A percentile compares a stretch with the other conserved stretches of the same genome.
Evolutionary conservation across 371 early-diverging fungal genomes (phyloP).

Genomic region (Actinomortierella wolfii): DNA sequence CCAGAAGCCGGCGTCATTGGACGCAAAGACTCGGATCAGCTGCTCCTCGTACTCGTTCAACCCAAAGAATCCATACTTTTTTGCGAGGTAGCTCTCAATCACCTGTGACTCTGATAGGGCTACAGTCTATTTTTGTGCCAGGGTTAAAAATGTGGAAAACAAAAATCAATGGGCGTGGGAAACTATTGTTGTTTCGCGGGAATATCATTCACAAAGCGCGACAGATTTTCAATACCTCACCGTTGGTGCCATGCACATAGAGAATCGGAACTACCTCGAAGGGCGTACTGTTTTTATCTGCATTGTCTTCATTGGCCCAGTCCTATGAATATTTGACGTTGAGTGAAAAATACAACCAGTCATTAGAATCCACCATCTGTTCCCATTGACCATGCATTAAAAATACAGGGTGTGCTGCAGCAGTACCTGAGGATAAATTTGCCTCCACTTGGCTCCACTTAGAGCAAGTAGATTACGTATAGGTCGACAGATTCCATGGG

Average conservation of each 20-base stretch:
- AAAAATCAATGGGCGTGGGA: background rate
- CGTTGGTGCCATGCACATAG: slow-evolving; percentile 36
- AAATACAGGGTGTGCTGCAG: too few species aligned
- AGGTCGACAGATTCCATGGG: slow-evolving; percentile 19
- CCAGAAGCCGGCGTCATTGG: slow-evolving; percentile 9
- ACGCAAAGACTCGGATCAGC: slow-evolving; percentile 15
- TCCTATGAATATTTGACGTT: slow-evolving; percentile 4
- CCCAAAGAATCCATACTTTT: slow-evolving; percentile 13
- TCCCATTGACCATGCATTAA: background rate
- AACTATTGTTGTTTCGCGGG: background rate
- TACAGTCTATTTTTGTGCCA: slow-evolving; percentile 15
- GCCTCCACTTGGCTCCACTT: slow-evolving; percentile 22
- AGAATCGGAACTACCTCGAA: slow-evolving; percentile 39
- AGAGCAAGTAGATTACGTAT: slow-evolving; percentile 25
- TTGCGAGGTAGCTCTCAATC: slow-evolving; percentile 29
- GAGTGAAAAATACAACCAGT: background rate
- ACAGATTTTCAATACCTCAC: slow-evolving; percentile 14
- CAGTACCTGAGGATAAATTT: slow-evolving; percentile 26
- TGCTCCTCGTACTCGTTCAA: slow-evolving; percentile 20
- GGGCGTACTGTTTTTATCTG: slow-evolving; percentile 24
- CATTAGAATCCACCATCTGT: background rate
- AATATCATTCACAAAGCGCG: too few species aligned
- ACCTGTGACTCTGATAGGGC: slow-evolving; percentile 18
- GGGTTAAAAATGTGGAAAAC: background rate
- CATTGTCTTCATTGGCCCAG: slow-evolving; percentile 29